Conservation (phyloP, 225 moss, liverwort and hornwort species). For the Polytrichum commune region DNA sequence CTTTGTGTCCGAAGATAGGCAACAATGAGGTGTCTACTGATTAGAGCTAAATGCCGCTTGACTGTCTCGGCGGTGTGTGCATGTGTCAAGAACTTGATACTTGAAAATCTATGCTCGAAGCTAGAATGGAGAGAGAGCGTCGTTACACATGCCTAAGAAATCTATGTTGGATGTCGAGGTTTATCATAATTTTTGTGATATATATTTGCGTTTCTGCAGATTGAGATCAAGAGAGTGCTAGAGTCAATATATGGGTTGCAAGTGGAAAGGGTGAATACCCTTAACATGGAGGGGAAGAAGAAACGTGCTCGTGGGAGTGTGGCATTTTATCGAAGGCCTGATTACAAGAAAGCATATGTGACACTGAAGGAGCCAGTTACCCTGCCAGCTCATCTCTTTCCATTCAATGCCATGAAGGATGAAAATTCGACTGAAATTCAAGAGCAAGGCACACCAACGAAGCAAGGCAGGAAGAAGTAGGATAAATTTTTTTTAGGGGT, state of each 20-base stretch:
- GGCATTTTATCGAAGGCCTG: conserved; percentile 76
- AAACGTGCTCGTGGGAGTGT: conserved; percentile 62
- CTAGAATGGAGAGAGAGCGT: no score
- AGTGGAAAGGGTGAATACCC: conserved; percentile 92
- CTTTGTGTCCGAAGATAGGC: no score
- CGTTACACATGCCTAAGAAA: no score
- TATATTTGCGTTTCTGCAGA: conserved; percentile 37
- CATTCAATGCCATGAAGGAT: conserved; percentile 72
- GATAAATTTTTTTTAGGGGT: not conserved
- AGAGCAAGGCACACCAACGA: conserved; percentile 20
- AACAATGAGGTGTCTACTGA: no score
- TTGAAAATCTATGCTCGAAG: no score
- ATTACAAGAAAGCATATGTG: conserved; percentile 99
- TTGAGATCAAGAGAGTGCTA: conserved; percentile 90
- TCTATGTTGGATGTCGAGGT: no score
- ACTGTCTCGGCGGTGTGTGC: no score
- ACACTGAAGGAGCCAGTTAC: conserved; percentile 80
- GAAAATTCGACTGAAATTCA: conserved; percentile 13
- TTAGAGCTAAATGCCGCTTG: no score
- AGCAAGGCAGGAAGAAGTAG: conserved; percentile 15
- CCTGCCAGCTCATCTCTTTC: conserved; percentile 77
- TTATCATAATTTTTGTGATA: no score
- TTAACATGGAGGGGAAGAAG: conserved; percentile 99
- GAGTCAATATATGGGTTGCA: conserved; percentile 91
- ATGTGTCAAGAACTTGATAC: no score